Conservation (phyloP, 768 basidiomycete species). For the Suillus discolor region DNA sequence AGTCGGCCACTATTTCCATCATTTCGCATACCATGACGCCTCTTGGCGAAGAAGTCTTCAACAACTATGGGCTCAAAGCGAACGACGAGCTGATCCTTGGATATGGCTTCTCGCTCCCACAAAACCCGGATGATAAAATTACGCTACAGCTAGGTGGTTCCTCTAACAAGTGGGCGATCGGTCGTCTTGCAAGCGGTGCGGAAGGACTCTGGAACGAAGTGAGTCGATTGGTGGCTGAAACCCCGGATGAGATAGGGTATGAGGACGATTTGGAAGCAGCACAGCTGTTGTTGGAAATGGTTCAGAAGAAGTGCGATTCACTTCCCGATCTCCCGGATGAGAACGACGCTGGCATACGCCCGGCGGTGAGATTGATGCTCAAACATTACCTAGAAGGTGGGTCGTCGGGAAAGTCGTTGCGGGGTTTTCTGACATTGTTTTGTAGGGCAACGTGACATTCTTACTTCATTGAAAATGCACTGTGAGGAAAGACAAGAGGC, state of each 20-base stretch:
- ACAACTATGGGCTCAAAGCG: conserved; percentile 92
- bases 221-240: conserved; percentile 30
- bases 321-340: conserved; percentile 43
- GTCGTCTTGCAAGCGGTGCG: conserved; percentile 54
- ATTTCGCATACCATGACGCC: conserved; percentile 49
- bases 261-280: conserved; percentile 65
- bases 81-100: conserved; percentile 90
- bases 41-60: conserved; percentile 66
- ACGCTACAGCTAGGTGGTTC: conserved; percentile 71
- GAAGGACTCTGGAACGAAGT: conserved; percentile 67
- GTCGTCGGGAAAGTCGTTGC: conserved; percentile 9
- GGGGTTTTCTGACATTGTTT: not conserved
- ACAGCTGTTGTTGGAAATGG: conserved; percentile 68
- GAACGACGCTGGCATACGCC: conserved; percentile 39
- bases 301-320: conserved; percentile 47
- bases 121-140: conserved; percentile 88
- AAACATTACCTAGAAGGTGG: conserved; percentile 67
- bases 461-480: conserved; percentile 54
- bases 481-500: conserved; percentile 47
- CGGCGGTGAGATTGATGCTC: conserved; percentile 67
- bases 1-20: conserved; percentile 56
- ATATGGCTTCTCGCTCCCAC: conserved; percentile 82
- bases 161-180: conserved; percentile 58
- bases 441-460: conserved; percentile 61
- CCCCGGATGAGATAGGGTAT: conserved; percentile 37